phyloP scores from a whole-genome alignment of 176 grass and related monocot species.

The Canna indica region DNA sequence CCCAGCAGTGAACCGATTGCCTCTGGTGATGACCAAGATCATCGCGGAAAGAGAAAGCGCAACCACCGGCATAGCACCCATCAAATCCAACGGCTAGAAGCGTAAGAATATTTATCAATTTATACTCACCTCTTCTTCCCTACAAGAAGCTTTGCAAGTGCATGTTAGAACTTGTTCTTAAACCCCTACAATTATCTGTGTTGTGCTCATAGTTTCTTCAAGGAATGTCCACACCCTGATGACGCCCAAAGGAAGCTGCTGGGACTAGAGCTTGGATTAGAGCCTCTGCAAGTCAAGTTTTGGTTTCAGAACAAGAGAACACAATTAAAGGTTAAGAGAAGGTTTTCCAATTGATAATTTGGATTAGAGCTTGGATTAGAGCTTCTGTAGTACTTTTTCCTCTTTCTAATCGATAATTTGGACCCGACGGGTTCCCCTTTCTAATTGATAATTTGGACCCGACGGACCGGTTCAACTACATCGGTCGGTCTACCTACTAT shows the following conservation, averaged over 20 bases:
- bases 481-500: too few species aligned
- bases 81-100: constrained; percentile 24
- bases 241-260: constrained; percentile 23
- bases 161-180: too few species aligned
- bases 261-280: constrained; percentile 2
- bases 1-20: not conserved
- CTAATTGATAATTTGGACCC: too few species aligned
- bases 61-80: constrained; percentile 16
- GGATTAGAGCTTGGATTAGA: too few species aligned
- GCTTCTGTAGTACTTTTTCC: too few species aligned
- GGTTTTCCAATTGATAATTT: too few species aligned
- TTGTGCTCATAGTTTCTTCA: constrained; percentile 24
- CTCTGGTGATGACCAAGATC: not conserved
- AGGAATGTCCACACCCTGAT: constrained; percentile 22
- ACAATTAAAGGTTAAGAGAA: constrained; percentile 19
- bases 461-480: too few species aligned
- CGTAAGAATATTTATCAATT: constrained; percentile 1
- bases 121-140: too few species aligned
- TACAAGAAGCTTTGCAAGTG: not conserved
- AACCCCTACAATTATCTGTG: too few species aligned
- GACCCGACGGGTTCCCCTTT: too few species aligned
- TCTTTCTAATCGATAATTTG: too few species aligned
- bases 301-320: constrained; percentile 36
- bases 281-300: constrained; percentile 26
- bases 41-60: constrained; percentile 6